Evolutionary conservation across 2,329 filamentous ascomycete genomes (phyloP), one percentile per base, ranked within the genome.

Genomic region (Penicillium sp.): DNA sequence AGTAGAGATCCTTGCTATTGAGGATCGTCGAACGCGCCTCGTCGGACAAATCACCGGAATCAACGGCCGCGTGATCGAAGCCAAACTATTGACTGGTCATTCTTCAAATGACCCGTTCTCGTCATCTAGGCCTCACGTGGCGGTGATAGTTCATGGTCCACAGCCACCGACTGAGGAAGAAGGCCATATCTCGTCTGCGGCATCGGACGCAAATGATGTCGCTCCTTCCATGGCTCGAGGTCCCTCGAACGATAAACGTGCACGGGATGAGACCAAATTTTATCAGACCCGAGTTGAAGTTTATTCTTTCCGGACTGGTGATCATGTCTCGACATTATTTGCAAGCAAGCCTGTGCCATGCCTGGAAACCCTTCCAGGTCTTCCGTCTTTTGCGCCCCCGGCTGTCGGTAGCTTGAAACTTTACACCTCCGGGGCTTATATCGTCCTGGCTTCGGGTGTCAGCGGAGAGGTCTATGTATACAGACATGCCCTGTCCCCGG

Each of bases 401-500:
- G 87, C 90, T 0, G 82, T 83, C 5, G 91, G 90, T 22, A 86
- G 89, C 24, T 80, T 97, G 54, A 86, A 83, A 42, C 78, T 97
- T 50, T 84, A 88, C 64, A 87, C 88, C 10, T 88, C 89, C 62
- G 84, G 83, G 4, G 88, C 86, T 31, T 89, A 83, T 63, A 68
- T 97, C 36, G 81, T 87, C 3, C 78, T 97, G 31, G 85, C 88
- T 50, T 97, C 92, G 46, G 92, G 91, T 3, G 76, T 81, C 21
- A 96, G 90, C 46, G 93, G 93, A 11, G 93, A 97, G 74, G 86
- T 93, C 43, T 96, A 89, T 81, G 78, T 96, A 7, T 97, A 87
- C 82, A 69, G 78, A 31, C 58, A 71, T 49, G 62, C 57, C 36
- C 56, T 52, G 22, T 59, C 61, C 43, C 61, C 60, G 13, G 54